Base-by-base conservation (phyloP, 73 alveolate genomes). In the Paraurostyla sp. region DNA sequence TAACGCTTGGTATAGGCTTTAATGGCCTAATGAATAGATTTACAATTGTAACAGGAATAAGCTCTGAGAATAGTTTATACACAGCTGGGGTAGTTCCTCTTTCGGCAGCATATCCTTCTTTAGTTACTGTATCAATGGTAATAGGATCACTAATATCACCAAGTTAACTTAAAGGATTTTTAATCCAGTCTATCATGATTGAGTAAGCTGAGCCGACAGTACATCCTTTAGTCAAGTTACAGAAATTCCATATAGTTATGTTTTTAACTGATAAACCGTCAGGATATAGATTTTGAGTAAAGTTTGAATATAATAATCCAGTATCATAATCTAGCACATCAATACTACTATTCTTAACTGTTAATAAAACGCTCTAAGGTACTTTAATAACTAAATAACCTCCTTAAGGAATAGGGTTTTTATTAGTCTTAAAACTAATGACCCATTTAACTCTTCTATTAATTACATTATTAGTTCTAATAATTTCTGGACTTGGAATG, bases 1-100 rank as follows among this genome's bases (percentile, higher is more conserved):
- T 83, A 0, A 90, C 95, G 43, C 58, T 73, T 7, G 92, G 84
- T 4, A 85, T 27, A 13, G 95, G 95, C 30, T 90, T 76, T 0
- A 40, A 0, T 2, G 91, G 83, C 11, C 63, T 40, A 7, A 90
- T 83, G 38, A n/a, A 54, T 54, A 78, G 20, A 36, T 49, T 51
- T 32, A 29, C 9, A 22, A 78, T 2, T 7, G 32, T 50, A 32
- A 78, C 76, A 7, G 89, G 89, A 20, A 51, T 51, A 4, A 78
- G 62, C 38, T 78, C 80, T 13, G 89, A 78, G 62, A 78, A 78
- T 25, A 78, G 60, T 22, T 78, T 27, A 20, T 15, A 15, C 49
- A 49, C 76, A 18, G 36, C 25, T 23, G 76, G 89, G 15, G 89
- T 78, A 20, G 60, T 52, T 7, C 80, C 89, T 54, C 6, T 15